phyloP scores from a whole-genome alignment of 495 filamentous ascomycete genomes.

The Clohesyomyces aquaticus region DNA sequence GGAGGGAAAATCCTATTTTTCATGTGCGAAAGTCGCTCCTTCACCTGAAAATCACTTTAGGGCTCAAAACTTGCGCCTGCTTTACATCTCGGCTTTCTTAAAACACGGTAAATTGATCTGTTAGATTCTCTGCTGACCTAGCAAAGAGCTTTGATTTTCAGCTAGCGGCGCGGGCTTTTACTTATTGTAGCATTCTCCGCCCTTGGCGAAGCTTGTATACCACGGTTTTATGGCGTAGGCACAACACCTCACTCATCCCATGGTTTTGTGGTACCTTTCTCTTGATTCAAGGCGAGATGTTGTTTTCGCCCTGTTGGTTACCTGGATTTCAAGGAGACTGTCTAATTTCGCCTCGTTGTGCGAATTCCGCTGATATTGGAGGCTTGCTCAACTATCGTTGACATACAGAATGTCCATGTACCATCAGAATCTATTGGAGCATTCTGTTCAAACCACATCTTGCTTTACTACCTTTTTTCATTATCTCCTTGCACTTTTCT shows the following conservation, averaged over 20 bases:
- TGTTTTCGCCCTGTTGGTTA: slow-evolving; percentile 1
- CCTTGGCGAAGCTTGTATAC: slow-evolving; percentile 1
- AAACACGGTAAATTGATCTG: slow-evolving; percentile 1
- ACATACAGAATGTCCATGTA: slow-evolving; percentile 3
- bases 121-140: slow-evolving; percentile 2
- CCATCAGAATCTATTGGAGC: slow-evolving; percentile 3
- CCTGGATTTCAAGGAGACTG: not conserved
- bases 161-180: not conserved
- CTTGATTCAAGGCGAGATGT: slow-evolving; percentile 1
- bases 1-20: not conserved
- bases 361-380: slow-evolving; percentile 1
- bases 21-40: not conserved
- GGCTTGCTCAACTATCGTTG: slow-evolving; percentile 3
- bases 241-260: slow-evolving; percentile 2
- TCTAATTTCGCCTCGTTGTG: slow-evolving; percentile 2
- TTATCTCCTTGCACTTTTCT: not conserved
- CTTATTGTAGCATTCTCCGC: not conserved
- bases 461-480: not conserved
- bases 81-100: not conserved
- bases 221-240: not conserved
- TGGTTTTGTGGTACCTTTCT: too few species aligned
- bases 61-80: not conserved
- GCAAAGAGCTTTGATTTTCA: slow-evolving; percentile 2
- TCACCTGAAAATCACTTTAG: too few species aligned
- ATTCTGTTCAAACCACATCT: not conserved